Conservation (phyloP, 352 stramenopile species). For the Phytopythium aichiense region DNA sequence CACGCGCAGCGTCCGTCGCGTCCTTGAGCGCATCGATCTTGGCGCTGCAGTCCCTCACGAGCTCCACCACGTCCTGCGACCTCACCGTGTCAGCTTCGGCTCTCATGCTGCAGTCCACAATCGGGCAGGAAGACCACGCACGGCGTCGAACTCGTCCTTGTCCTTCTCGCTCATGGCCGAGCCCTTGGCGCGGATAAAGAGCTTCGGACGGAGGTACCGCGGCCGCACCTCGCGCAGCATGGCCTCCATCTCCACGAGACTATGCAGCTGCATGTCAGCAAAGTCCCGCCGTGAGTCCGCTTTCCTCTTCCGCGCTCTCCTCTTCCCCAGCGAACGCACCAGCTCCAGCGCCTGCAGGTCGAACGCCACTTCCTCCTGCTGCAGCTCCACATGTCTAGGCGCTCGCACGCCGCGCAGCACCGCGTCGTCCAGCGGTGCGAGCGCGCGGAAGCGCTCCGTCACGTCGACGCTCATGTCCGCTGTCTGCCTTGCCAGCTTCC, state of each 20-base stretch:
- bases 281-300: not conserved
- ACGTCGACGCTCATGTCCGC: slow-evolving; percentile 17
- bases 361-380: slow-evolving; percentile 10
- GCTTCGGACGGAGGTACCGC: slow-evolving; percentile 55
- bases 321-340: slow-evolving; percentile 7
- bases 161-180: slow-evolving; percentile 61
- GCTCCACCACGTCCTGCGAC: slow-evolving; percentile 47
- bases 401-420: not conserved
- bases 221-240: slow-evolving; percentile 40
- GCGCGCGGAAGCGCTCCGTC: slow-evolving; percentile 28
- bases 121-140: slow-evolving; percentile 14
- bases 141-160: slow-evolving; percentile 74
- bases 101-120: too few relatives aligned
- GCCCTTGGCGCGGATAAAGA: slow-evolving; percentile 58
- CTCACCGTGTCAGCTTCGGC: too few relatives aligned
- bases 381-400: not conserved
- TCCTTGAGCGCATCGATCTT: slow-evolving; percentile 58
- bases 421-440: slow-evolving; percentile 17
- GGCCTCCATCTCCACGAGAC: slow-evolving; percentile 49
- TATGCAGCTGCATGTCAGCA: slow-evolving; percentile 24
- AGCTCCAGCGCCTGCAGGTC: slow-evolving; percentile 24
- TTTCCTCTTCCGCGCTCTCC: not conserved
- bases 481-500: not conserved
- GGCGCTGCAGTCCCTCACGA: slow-evolving; percentile 63
- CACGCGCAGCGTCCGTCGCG: slow-evolving; percentile 22